Base-by-base conservation (phyloP, 768 basidiomycete species). In the Trametes elegans region DNA sequence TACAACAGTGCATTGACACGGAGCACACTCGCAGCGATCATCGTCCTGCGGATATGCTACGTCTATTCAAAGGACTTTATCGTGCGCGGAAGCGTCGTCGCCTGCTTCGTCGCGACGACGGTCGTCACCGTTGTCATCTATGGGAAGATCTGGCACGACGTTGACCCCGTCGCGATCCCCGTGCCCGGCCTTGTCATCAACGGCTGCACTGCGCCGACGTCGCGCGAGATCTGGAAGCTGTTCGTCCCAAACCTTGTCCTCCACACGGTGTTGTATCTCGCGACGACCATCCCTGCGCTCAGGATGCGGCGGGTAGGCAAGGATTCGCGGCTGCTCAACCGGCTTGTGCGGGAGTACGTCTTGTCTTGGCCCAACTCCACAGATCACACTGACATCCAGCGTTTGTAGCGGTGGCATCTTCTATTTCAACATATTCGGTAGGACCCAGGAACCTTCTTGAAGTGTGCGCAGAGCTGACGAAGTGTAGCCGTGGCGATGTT, bases 21-120 rank as follows among this genome's bases (percentile, higher is more conserved):
- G 23, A 31, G 16, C 23, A 2, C 13, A 18, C 23, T 27, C 18
- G 13, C 13, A 62, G 63, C 58, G 11, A 57, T 64, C 48, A 57
- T 64, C 29, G 63, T 64, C 18, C 47, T 64, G 21, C 60, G 63
- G 9, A 61, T 61, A 13, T 64, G 63, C 55, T 59, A 62, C 36
- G 55, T 64, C 24, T 64, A 56, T 31, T 52, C 50, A 8, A 58
- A 58, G 28, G 26, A 36, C 29, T 44, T 36, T 26, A 16, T 57
- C 11, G 52, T 41, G 4, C 63, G 60, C 31, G 18, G 38, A 4
- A 29, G 57, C 21, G 32, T 58, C 21, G 39, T 61, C 45, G 48
- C 19, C 21, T 34, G 34, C 43, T 64, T 59, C 49, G 29, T 59
- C 40, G 40, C 52, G 5, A 31, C 24, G 51, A 46, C 45, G 9